phyloP scores from a whole-genome alignment of 2,329 filamentous ascomycete genomes.

The Arthrobotrys sphaeroides region DNA sequence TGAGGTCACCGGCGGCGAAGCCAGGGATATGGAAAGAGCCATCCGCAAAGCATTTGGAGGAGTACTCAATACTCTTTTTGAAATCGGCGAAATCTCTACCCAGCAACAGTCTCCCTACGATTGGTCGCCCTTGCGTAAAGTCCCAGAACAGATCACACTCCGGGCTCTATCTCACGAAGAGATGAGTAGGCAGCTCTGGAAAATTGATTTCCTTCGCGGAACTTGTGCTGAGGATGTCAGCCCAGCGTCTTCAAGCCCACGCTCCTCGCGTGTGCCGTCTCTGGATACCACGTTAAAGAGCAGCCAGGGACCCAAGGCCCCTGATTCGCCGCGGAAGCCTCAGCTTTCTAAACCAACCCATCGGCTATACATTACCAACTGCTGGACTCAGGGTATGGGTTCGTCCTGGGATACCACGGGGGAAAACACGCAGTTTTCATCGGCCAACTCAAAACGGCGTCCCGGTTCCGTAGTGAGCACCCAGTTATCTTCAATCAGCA shows the following conservation, averaged over 20 bases:
- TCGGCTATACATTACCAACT: slow-evolving; percentile 47
- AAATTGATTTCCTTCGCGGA: slow-evolving; percentile 49
- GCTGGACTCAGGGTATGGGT: slow-evolving; percentile 22
- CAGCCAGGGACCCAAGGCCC: slow-evolving; percentile 20
- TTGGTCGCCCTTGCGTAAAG: slow-evolving; percentile 50
- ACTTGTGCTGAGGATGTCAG: slow-evolving; percentile 48
- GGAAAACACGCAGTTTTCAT: slow-evolving; percentile 42
- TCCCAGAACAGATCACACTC: slow-evolving; percentile 37
- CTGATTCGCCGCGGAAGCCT: slow-evolving; percentile 15
- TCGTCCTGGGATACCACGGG: slow-evolving; percentile 32
- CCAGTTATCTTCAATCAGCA: slow-evolving; percentile 30
- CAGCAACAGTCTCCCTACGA: slow-evolving; percentile 33
- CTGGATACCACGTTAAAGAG: slow-evolving; percentile 20
- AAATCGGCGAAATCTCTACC: slow-evolving; percentile 23
- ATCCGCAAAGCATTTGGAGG: slow-evolving; percentile 41
- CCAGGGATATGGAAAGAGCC: slow-evolving; percentile 45
- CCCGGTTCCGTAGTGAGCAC: slow-evolving; percentile 40
- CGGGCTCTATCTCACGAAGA: slow-evolving; percentile 30
- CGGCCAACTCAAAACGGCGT: slow-evolving; percentile 26
- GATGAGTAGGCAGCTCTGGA: slow-evolving; percentile 51
- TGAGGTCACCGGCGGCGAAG: slow-evolving; percentile 45
- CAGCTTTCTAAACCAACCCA: slow-evolving; percentile 23
- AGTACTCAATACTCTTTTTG: slow-evolving; percentile 22
- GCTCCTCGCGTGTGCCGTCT: slow-evolving; percentile 18
- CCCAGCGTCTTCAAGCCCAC: slow-evolving; percentile 12